Evolutionary conservation across 768 basidiomycete species (phyloP).

Genomic region (Leccinum variicolor): DNA sequence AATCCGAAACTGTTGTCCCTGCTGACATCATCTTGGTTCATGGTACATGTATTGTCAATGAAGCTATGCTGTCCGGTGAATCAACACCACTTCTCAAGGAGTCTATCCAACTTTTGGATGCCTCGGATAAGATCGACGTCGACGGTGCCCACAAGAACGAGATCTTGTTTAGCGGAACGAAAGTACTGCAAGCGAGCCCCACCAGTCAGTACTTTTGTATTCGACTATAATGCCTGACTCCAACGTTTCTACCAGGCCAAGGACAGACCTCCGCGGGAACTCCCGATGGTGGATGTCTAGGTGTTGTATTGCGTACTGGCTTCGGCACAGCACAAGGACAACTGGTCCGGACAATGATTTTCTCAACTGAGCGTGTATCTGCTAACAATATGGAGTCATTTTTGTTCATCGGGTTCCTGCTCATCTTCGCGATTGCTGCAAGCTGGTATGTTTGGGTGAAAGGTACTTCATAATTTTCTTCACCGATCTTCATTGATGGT

Average conservation of each 20-base stretch:
- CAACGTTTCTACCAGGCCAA: slow-evolving; percentile 18
- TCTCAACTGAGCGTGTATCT: slow-evolving; percentile 93
- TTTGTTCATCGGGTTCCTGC: slow-evolving; percentile 96
- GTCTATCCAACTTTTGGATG: slow-evolving; percentile 82
- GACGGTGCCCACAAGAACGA: slow-evolving; percentile 85
- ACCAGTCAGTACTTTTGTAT: slow-evolving; percentile 30
- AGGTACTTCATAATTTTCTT: slow-evolving; percentile 47
- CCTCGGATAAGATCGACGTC: slow-evolving; percentile 72
- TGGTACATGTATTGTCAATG: slow-evolving; percentile 95
- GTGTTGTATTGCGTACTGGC: slow-evolving; percentile 89
- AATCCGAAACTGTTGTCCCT: slow-evolving; percentile 83
- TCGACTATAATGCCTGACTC: not conserved
- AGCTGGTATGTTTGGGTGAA: slow-evolving; percentile 99
- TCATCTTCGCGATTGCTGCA: slow-evolving; percentile 96
- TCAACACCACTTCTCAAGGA: slow-evolving; percentile 97
- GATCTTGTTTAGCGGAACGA: slow-evolving; percentile 95
- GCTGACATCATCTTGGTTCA: slow-evolving; percentile 91
- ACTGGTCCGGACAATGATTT: slow-evolving; percentile 98
- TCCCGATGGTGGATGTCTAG: slow-evolving; percentile 91
- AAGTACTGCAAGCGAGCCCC: slow-evolving; percentile 77
- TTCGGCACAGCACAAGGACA: slow-evolving; percentile 98
- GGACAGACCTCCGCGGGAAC: slow-evolving; percentile 50
- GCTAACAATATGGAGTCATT: slow-evolving; percentile 96
- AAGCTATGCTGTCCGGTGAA: slow-evolving; percentile 98
- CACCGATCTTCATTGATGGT: not conserved